A percentile compares a stretch with the other conserved stretches of the same genome.
Evolutionary conservation across 2,329 filamentous ascomycete species (phyloP).

Genomic region (Trichoderma endophyticum): DNA sequence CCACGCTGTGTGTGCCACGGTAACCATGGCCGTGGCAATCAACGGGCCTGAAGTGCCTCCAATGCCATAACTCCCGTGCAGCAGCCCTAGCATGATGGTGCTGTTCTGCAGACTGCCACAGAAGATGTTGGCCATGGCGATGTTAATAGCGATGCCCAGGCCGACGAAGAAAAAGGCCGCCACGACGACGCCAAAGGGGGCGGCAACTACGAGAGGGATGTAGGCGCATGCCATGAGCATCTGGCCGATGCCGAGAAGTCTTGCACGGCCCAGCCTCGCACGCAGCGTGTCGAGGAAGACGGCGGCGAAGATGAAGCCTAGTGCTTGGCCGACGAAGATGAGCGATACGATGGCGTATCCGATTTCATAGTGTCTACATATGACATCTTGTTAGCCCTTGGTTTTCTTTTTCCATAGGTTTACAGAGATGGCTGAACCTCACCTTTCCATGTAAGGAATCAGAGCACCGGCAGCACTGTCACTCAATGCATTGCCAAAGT

Average conservation of each 20-base stretch:
- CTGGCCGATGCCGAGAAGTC: slow-evolving; percentile 58
- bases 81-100: slow-evolving; percentile 55
- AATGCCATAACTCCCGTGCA: slow-evolving; percentile 67
- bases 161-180: slow-evolving; percentile 67
- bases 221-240: slow-evolving; percentile 58
- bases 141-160: slow-evolving; percentile 53
- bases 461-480: slow-evolving; percentile 75
- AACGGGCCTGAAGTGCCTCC: slow-evolving; percentile 67
- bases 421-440: slow-evolving; percentile 19
- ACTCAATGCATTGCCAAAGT: slow-evolving; percentile 67
- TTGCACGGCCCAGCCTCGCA: slow-evolving; percentile 61
- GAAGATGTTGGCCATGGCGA: slow-evolving; percentile 59
- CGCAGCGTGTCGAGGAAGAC: slow-evolving; percentile 64
- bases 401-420: background rate
- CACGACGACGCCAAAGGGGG: slow-evolving; percentile 68
- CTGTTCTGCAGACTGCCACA: slow-evolving; percentile 52
- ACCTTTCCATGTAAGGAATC: slow-evolving; percentile 75
- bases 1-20: slow-evolving; percentile 58
- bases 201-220: slow-evolving; percentile 61
- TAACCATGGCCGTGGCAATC: slow-evolving; percentile 70
- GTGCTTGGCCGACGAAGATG: slow-evolving; percentile 75
- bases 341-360: slow-evolving; percentile 76
- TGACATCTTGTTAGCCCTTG: background rate
- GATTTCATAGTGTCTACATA: slow-evolving; percentile 68
- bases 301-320: slow-evolving; percentile 73